Evolutionary conservation across 257 asterid genomes (phyloP).

Genomic region (Plantago major): DNA sequence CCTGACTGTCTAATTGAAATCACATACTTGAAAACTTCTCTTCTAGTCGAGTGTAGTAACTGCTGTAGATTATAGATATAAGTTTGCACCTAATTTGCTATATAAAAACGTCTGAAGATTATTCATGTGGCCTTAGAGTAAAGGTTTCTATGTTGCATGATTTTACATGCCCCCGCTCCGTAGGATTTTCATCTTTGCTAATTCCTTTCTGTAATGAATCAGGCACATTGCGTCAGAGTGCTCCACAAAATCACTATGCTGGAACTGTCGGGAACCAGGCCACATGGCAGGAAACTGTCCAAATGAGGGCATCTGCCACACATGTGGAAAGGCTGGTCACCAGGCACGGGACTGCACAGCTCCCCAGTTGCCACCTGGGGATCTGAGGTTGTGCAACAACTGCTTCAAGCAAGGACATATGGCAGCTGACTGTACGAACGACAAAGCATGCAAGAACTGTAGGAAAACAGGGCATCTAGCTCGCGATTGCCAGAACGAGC

Average conservation of each 20-base stretch:
- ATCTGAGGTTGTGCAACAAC: conserved; percentile 70
- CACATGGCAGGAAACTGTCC: conserved; percentile 79
- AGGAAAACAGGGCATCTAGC: conserved; percentile 72
- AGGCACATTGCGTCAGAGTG: conserved; percentile 83
- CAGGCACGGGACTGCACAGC: conserved; percentile 67
- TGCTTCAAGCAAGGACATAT: conserved; percentile 84
- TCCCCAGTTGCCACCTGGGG: conserved; percentile 59
- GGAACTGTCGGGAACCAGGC: conserved; percentile 90
- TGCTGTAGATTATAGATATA: background rate
- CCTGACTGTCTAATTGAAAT: background rate
- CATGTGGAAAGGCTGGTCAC: conserved; percentile 81
- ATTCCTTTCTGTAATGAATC: conserved; percentile 21
- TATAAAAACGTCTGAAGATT: background rate
- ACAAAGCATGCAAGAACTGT: conserved; percentile 82
- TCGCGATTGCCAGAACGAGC: conserved; percentile 63
- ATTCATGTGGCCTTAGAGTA: too few relatives aligned
- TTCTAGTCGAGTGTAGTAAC: background rate
- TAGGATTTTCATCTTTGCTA: conserved; percentile 17
- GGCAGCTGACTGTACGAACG: conserved; percentile 68
- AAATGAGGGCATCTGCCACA: conserved; percentile 77
- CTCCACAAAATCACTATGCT: conserved; percentile 66
- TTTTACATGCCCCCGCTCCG: too few relatives aligned
- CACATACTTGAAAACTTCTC: background rate
- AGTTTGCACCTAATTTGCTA: background rate
- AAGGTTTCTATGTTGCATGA: too few relatives aligned